phyloP scores from a whole-genome alignment of 225 moss, liverwort and hornwort species.

The Polytrichum formosum region DNA sequence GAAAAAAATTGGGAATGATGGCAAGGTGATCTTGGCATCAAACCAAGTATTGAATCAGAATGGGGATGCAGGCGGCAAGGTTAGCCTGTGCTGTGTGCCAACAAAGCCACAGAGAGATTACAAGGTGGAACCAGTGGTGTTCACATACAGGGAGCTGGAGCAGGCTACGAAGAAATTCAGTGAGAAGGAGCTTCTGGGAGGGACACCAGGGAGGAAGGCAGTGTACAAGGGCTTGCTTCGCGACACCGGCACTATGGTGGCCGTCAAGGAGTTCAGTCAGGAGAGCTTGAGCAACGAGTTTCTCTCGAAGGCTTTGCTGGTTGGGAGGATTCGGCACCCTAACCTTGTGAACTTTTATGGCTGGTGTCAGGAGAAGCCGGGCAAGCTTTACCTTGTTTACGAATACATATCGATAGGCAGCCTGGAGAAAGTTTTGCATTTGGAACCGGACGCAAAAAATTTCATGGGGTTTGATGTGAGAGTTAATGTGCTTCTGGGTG shows the following conservation, averaged over 20 bases:
- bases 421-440: constrained; percentile 38
- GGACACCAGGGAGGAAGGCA: constrained; percentile 15
- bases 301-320: constrained; percentile 22
- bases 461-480: constrained; percentile 35
- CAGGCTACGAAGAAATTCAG: constrained; percentile 46
- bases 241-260: constrained; percentile 28
- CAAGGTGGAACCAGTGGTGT: constrained; percentile 25
- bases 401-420: constrained; percentile 33
- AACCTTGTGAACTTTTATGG: constrained; percentile 39
- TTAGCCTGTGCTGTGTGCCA: constrained; percentile 26
- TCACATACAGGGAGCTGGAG: constrained; percentile 32
- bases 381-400: constrained; percentile 32
- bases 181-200: constrained; percentile 34
- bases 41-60: background rate
- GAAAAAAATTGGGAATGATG: no score
- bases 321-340: constrained; percentile 44
- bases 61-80: constrained; percentile 16
- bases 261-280: constrained; percentile 31
- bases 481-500: constrained; percentile 42
- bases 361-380: constrained; percentile 35
- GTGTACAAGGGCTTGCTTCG: constrained; percentile 37
- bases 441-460: constrained; percentile 9
- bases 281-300: constrained; percentile 39
- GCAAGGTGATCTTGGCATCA: no score
- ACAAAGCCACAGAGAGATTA: constrained; percentile 30